Evolutionary conservation across 148 eudicot species (phyloP), one percentile per base, ranked within the genome.

Genomic region (Cornus florida): DNA sequence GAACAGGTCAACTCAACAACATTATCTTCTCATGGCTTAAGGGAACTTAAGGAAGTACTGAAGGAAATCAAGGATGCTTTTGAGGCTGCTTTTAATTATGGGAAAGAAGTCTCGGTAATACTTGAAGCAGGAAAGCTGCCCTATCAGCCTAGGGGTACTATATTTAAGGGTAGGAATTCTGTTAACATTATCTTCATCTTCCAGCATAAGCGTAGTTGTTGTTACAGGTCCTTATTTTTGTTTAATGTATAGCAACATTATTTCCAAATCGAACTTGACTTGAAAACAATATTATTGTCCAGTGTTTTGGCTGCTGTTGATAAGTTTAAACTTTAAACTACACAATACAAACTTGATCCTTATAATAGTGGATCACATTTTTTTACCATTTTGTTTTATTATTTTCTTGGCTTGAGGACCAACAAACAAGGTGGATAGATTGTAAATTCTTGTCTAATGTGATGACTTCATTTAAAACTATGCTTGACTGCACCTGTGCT

Each of bases 1-100:
- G 11, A 20, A 23, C 53, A 20, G 31, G 39, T 59, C 38, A 50
- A 8, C 69, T 74, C 69, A 60, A 60, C 53, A 28, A 4, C 50
- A 10, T 10, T 20, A 3, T 16, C n/a, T 74, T n/a, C 53, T 16
- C 39, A 35, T n/a, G 69, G 53, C 6, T 35, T 69, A 59, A 59
- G 69, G 69, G 69, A 74, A 33, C 68, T 74, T 60, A n/a, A 60
- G 69, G 77, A 74, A 74, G 68, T n/a, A 35, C 32, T 74, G 32
- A 38, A 20, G 68, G 77, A 74, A 35, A 74, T 74, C 69, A 74
- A 28, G 32, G 77, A 74, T 74, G 69, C 68, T 6, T 60, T 35
- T 60, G 46, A 59, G 50, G 35, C 68, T 20, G 69, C 77, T 10
- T 60, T 38, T 60, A 46, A n/a, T 74, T 7, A 60, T 38, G 77